A percentile compares a stretch with the other conserved stretches of the same genome.
phyloP scores from a whole-genome alignment of 192 early-diverging fungal genomes.

The Coemansia sp. region DNA sequence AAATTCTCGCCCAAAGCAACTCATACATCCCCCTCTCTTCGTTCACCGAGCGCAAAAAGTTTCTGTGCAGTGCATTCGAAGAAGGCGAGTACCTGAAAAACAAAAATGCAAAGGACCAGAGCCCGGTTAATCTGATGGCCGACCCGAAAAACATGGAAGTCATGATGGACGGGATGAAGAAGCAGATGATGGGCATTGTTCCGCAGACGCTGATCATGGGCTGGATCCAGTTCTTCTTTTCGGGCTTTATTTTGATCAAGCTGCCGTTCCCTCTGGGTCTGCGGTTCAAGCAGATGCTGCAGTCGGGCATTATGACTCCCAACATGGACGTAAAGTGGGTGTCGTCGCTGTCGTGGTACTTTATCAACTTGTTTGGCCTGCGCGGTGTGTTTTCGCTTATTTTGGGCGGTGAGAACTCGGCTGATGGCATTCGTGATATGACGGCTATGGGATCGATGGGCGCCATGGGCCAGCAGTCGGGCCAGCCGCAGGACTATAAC shows the following conservation, averaged over 20 bases:
- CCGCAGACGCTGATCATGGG: constrained; percentile 98
- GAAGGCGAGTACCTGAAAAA: constrained; percentile 85
- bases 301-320: constrained; percentile 89
- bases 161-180: constrained; percentile 99
- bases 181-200: constrained; percentile 96
- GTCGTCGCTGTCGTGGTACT: constrained; percentile 97
- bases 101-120: constrained; percentile 59
- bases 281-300: constrained; percentile 97
- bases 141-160: constrained; percentile 91
- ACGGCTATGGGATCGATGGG: constrained; percentile 88
- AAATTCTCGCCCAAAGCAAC: constrained; percentile 67
- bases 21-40: constrained; percentile 68
- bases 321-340: constrained; percentile 99
- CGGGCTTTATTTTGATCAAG: constrained; percentile 94
- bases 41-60: constrained; percentile 71
- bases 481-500: constrained; percentile 78
- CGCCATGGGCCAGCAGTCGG: constrained; percentile 66
- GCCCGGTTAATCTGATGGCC: constrained; percentile 80
- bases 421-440: constrained; percentile 86
- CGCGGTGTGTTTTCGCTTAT: constrained; percentile 89
- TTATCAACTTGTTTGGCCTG: constrained; percentile 95
- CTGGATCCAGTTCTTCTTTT: constrained; percentile 99
- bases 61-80: constrained; percentile 75
- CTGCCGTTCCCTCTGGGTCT: constrained; percentile 95
- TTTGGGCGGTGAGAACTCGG: constrained; percentile 87